Base-by-base conservation (phyloP, 495 filamentous ascomycete genomes). In the Neurospora sp. region DNA sequence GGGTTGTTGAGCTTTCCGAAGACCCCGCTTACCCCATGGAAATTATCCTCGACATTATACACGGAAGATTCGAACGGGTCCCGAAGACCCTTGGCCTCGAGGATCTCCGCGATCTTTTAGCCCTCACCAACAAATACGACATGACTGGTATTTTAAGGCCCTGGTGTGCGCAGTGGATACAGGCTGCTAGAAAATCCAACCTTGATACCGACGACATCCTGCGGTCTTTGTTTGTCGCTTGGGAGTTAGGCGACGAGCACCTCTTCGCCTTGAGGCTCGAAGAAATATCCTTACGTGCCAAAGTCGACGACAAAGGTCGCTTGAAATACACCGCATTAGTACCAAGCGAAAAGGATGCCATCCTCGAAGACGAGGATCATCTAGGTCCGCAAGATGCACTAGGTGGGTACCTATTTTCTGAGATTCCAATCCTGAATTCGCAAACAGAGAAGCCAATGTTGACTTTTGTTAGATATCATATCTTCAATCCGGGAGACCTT, bases 91-190 rank as follows among this genome's bases (percentile, higher is more conserved):
- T 46, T 10, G 74, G 18, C 8, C 73, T 78, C 8, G 35, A 69
- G 4, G 69, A 78, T 44, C 66, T 81, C 20, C 76, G 77, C 27
- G 73, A 78, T 35, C 72, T 81, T 5, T 74, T 77, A 14, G 71
- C 76, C 10, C 31, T 79, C 60, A 76, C 76, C 23, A 77, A 81
- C 69, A 81, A 80, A 42, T 81, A 79, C 66, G 76, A 77, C 73
- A 75, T 78, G 72, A 42, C 75, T 12, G 75, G 75, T 37, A 40
- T 80, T 62, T 4, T 79, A 2, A 72, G 73, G 44, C 77, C 79
- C 11, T 79, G 77, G 77, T 75, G 74, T 4, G 72, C 39, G 9
- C 71, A 72, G 14, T 80, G 79, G 79, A 72, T 73, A 66, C 3
- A 46, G 42, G n/a, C 8, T 0, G 42, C 42, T 20, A 46, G 42